A percentile compares a stretch with the other conserved stretches of the same genome.
phyloP scores from a whole-genome alignment of 2,329 filamentous ascomycete species.

The Pleomassaria siparia region DNA sequence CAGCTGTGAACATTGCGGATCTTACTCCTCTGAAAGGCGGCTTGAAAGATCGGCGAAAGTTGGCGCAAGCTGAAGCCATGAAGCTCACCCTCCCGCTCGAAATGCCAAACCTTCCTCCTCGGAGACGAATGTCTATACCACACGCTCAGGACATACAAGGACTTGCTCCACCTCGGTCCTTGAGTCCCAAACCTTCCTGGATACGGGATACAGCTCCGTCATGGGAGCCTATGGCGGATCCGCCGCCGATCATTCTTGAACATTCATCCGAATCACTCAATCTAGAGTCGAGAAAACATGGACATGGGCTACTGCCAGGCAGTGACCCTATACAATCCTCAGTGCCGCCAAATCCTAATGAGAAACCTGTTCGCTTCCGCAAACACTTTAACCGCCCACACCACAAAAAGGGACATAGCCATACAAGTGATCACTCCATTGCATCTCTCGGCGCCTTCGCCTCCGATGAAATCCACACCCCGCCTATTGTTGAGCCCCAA shows the following conservation, averaged over 20 bases:
- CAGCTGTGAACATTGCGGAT: neutral
- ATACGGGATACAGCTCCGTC: constrained; percentile 11
- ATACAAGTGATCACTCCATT: constrained; percentile 3
- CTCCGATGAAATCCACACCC: neutral
- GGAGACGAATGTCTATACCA: constrained; percentile 11
- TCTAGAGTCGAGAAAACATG: neutral
- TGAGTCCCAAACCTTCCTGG: constrained; percentile 32
- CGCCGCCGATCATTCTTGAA: neutral
- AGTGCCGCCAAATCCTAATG: neutral
- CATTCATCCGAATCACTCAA: neutral
- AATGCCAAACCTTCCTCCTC: constrained; percentile 23
- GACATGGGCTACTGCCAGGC: constrained; percentile 12
- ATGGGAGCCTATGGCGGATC: constrained; percentile 14
- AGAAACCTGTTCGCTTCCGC: neutral
- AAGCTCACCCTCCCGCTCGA: constrained; percentile 28
- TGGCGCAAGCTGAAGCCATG: constrained; percentile 19
- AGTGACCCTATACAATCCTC: constrained; percentile 8
- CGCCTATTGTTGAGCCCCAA: constrained; percentile 2
- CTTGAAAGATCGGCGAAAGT: constrained; percentile 31
- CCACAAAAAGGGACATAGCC: neutral
- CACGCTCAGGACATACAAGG: constrained; percentile 9
- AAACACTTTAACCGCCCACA: neutral
- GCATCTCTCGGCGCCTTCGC: neutral
- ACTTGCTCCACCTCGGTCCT: constrained; percentile 23
- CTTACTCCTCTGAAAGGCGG: constrained; percentile 11